phyloP scores from a whole-genome alignment of 2,329 filamentous ascomycete genomes.

The Botrytis sinoallii region DNA sequence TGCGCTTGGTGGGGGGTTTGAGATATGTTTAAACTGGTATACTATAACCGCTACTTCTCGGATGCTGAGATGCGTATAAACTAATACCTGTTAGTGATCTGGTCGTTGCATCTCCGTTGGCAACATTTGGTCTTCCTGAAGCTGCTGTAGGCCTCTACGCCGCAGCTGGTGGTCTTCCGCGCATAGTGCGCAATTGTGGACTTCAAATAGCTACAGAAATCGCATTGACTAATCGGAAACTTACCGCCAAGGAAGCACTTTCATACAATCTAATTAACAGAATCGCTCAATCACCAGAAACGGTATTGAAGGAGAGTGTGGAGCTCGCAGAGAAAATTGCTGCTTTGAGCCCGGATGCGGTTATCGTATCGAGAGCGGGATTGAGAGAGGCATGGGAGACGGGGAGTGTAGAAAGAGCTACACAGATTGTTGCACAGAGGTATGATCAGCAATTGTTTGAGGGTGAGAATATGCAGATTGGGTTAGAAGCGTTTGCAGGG shows the following conservation, averaged over 20 bases:
- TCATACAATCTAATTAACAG: slow-evolving; percentile 67
- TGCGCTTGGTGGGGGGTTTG: slow-evolving; percentile 72
- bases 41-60: background rate
- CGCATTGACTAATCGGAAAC: slow-evolving; percentile 59
- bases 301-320: slow-evolving; percentile 56
- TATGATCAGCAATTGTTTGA: slow-evolving; percentile 52
- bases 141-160: slow-evolving; percentile 67
- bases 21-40: slow-evolving; percentile 59
- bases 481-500: slow-evolving; percentile 72
- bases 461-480: slow-evolving; percentile 72
- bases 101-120: slow-evolving; percentile 57
- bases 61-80: background rate
- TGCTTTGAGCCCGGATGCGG: slow-evolving; percentile 66
- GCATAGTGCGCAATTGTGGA: slow-evolving; percentile 61
- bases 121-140: slow-evolving; percentile 70
- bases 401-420: slow-evolving; percentile 52
- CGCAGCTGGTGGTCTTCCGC: slow-evolving; percentile 67
- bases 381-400: slow-evolving; percentile 71
- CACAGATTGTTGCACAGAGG: slow-evolving; percentile 57
- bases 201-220: slow-evolving; percentile 68
- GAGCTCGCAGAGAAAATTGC: slow-evolving; percentile 59
- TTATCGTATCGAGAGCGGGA: slow-evolving; percentile 69
- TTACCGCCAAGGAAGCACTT: slow-evolving; percentile 58
- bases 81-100: slow-evolving; percentile 53
- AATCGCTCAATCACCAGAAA: slow-evolving; percentile 46